Percentiles rank a stretch among this genome's conserved stretches.
phyloP scores from a whole-genome alignment of 1,284 basidiomycete genomes.

The Taiwanofungus camphoratus region DNA sequence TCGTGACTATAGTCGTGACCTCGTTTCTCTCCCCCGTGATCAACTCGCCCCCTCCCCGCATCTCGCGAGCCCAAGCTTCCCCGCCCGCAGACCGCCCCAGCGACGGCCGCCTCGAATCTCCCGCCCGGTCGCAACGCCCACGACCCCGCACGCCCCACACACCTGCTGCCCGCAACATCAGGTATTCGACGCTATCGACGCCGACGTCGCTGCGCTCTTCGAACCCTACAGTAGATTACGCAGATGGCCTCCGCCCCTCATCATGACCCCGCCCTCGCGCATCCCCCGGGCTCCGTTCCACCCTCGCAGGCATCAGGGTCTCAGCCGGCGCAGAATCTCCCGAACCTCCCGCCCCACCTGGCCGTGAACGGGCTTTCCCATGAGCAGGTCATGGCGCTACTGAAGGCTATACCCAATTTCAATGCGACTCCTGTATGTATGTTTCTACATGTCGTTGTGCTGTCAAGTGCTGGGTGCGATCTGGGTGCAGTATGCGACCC shows the following conservation, averaged over 20 bases:
- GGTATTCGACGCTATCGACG: background rate
- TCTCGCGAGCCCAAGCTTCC: slow-evolving; percentile 1
- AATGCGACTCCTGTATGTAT: slow-evolving; percentile 29
- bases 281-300: slow-evolving; percentile 10
- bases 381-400: slow-evolving; percentile 44
- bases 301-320: slow-evolving; percentile 8
- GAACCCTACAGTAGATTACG: too few species aligned
- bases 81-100: slow-evolving; percentile 15
- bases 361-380: slow-evolving; percentile 32
- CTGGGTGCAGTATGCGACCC: background rate
- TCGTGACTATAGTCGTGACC: slow-evolving; percentile 31
- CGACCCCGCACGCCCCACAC: too few species aligned
- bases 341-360: slow-evolving; percentile 4
- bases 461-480: slow-evolving; percentile 16
- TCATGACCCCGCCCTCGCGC: slow-evolving; percentile 24
- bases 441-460: slow-evolving; percentile 3
- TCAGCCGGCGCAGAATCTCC: slow-evolving; percentile 8
- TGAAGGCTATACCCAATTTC: slow-evolving; percentile 44
- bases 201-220: slow-evolving; percentile 9
- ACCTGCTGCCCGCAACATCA: too few species aligned
- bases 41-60: slow-evolving; percentile 21
- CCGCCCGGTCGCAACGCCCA: too few species aligned
- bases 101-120: slow-evolving; percentile 13
- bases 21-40: slow-evolving; percentile 32
- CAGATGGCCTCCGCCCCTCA: slow-evolving; percentile 28